phyloP scores from a whole-genome alignment of 768 basidiomycete species.

The Tylopilus sp. region DNA sequence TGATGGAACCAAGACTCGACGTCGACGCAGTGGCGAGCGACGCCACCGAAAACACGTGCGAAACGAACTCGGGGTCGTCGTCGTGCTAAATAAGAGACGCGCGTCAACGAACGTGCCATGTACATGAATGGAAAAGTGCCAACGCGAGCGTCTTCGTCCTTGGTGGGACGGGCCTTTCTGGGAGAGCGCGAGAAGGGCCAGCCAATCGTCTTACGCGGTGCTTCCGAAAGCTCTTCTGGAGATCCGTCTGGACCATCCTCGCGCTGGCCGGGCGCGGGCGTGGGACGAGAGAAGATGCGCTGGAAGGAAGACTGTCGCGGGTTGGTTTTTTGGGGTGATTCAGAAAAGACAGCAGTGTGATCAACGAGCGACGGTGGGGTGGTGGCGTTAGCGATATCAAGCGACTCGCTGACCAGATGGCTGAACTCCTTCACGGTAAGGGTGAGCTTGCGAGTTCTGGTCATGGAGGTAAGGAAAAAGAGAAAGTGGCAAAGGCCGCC shows the following conservation, averaged over 20 bases:
- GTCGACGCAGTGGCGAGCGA: conserved; percentile 24
- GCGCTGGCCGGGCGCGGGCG: conserved; percentile 7
- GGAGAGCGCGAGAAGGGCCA: conserved; percentile 32
- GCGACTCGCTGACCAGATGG: conserved; percentile 34
- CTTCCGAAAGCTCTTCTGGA: conserved; percentile 9
- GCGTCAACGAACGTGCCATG: conserved; percentile 5
- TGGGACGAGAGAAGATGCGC: conserved; percentile 30
- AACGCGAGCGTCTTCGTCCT: conserved; percentile 13
- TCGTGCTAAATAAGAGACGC: conserved; percentile 6
- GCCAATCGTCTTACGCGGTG: conserved; percentile 26
- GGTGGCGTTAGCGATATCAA: conserved; percentile 16
- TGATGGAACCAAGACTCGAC: conserved; percentile 30
- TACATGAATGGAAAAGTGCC: not conserved
- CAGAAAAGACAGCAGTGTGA: conserved; percentile 18
- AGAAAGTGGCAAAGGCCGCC: not conserved
- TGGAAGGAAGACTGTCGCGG: conserved; percentile 24
- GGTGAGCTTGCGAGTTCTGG: conserved; percentile 26
- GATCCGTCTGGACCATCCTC: conserved; percentile 5
- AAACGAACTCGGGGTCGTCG: conserved; percentile 3
- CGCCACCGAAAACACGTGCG: conserved; percentile 10
- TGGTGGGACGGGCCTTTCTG: conserved; percentile 13
- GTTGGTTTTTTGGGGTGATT: conserved; percentile 15
- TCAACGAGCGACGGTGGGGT: conserved; percentile 23
- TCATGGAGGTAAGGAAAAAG: conserved; percentile 14
- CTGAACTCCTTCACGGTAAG: conserved; percentile 32